Percentiles rank a stretch among this genome's conserved stretches.
Evolutionary conservation across 2,329 filamentous ascomycete genomes (phyloP).

Genomic region (Mariannaea elegans): DNA sequence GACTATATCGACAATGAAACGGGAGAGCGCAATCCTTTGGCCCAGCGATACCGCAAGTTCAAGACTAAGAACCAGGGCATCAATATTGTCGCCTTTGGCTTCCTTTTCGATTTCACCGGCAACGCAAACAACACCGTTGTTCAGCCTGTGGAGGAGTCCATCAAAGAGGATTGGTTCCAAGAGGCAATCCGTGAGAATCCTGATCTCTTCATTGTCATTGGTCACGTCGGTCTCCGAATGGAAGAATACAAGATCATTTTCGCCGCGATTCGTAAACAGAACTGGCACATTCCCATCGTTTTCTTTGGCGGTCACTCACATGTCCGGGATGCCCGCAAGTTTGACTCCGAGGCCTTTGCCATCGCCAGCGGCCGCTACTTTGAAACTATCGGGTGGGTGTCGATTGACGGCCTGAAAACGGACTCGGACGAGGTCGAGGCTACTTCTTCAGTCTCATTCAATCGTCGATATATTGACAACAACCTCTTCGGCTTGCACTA

Average conservation of each 20-base stretch:
- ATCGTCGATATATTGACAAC: constrained; percentile 90
- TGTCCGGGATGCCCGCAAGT: constrained; percentile 83
- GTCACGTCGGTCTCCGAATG: constrained; percentile 85
- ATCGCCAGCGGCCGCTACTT: constrained; percentile 91
- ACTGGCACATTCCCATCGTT: constrained; percentile 85
- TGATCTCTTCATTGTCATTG: constrained; percentile 86
- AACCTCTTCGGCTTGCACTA: constrained; percentile 86
- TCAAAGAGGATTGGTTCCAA: constrained; percentile 90
- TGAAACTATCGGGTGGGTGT: constrained; percentile 95
- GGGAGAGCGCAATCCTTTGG: constrained; percentile 77
- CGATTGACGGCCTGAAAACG: constrained; percentile 71
- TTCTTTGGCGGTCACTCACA: constrained; percentile 94
- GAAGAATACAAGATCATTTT: constrained; percentile 81
- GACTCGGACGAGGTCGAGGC: constrained; percentile 39
- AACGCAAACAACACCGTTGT: constrained; percentile 93
- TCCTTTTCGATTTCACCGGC: constrained; percentile 91
- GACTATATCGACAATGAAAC: constrained; percentile 83
- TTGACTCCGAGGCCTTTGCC: constrained; percentile 80
- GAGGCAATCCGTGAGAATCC: constrained; percentile 84
- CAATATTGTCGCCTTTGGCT: constrained; percentile 87
- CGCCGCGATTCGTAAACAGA: constrained; percentile 77
- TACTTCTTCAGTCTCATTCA: constrained; percentile 65
- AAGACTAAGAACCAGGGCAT: constrained; percentile 89
- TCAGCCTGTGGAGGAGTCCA: constrained; percentile 78
- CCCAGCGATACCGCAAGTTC: constrained; percentile 86